phyloP scores from a whole-genome alignment of 2,329 filamentous ascomycete genomes.

The Gaeumannomyces sp. region DNA sequence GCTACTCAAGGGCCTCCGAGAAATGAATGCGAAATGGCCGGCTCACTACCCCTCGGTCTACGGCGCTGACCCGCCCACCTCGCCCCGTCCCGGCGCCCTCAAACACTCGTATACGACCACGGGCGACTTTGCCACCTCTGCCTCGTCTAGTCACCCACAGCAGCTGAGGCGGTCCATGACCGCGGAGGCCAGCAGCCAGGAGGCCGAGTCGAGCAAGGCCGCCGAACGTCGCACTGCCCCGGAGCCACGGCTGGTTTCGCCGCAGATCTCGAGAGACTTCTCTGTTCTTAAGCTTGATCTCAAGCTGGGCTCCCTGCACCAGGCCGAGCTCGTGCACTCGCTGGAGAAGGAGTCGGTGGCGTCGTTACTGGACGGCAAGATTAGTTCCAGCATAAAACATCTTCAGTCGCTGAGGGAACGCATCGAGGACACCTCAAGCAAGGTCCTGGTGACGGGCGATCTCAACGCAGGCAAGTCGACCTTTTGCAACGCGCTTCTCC shows the following conservation, averaged over 20 bases:
- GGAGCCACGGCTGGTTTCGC: slow-evolving; percentile 71
- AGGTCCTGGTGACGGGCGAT: slow-evolving; percentile 92
- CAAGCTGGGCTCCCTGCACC: slow-evolving; percentile 79
- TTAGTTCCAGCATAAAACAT: slow-evolving; percentile 88
- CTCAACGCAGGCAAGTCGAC: slow-evolving; percentile 97
- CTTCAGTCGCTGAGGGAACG: slow-evolving; percentile 79
- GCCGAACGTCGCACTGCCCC: slow-evolving; percentile 52
- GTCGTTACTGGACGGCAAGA: slow-evolving; percentile 85
- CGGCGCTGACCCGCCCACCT: slow-evolving; percentile 41
- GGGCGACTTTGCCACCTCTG: slow-evolving; percentile 15
- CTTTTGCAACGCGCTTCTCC: slow-evolving; percentile 94
- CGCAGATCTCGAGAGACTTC: slow-evolving; percentile 92
- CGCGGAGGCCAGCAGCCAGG: slow-evolving; percentile 43
- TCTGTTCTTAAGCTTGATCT: slow-evolving; percentile 92
- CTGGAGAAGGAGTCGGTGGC: slow-evolving; percentile 89
- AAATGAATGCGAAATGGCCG: slow-evolving; percentile 88
- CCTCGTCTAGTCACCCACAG: slow-evolving; percentile 38
- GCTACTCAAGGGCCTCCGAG: slow-evolving; percentile 70
- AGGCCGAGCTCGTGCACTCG: slow-evolving; percentile 88
- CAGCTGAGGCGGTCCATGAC: slow-evolving; percentile 66
- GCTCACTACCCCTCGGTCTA: slow-evolving; percentile 89
- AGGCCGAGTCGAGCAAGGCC: slow-evolving; percentile 66
- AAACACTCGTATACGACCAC: slow-evolving; percentile 13
- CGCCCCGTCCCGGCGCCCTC: slow-evolving; percentile 25
- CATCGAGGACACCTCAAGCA: slow-evolving; percentile 96